phyloP scores from a whole-genome alignment of 768 basidiomycete species.

The Leccinum subtestaceum region DNA sequence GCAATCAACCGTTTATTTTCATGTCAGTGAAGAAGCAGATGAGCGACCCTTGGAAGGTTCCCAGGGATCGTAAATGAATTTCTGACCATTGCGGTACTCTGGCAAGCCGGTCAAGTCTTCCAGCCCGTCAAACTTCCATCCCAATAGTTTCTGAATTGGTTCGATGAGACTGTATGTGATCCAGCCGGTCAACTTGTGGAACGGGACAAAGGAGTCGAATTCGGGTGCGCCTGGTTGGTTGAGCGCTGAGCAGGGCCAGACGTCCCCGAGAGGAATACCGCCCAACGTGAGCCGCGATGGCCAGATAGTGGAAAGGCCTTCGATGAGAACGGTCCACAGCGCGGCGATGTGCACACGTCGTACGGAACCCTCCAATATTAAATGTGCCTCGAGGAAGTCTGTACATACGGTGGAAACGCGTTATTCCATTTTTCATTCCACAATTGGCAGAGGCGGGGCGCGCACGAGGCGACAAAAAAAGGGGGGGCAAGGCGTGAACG shows the following conservation, averaged over 20 bases:
- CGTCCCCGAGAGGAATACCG: constrained; percentile 80
- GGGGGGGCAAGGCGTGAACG: neutral
- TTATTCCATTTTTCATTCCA: neutral
- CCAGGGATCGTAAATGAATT: neutral
- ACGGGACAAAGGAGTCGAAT: constrained; percentile 73
- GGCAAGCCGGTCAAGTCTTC: constrained; percentile 91
- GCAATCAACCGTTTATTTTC: neutral
- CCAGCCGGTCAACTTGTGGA: constrained; percentile 97
- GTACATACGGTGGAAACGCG: neutral
- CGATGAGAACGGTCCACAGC: constrained; percentile 81
- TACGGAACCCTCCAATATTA: constrained; percentile 38
- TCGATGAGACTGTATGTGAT: constrained; percentile 87
- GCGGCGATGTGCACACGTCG: constrained; percentile 65
- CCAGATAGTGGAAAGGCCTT: constrained; percentile 87
- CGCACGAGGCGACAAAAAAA: neutral
- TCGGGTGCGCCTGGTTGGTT: constrained; percentile 32
- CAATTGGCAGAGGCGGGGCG: neutral
- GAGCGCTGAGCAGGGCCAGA: constrained; percentile 80
- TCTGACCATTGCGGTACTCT: constrained; percentile 84
- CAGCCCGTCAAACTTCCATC: constrained; percentile 79
- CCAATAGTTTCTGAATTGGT: constrained; percentile 70
- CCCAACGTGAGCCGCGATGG: constrained; percentile 69
- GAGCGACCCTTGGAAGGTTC: neutral
- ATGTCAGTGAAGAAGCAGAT: neutral
- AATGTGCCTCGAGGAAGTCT: constrained; percentile 70